phyloP scores from a whole-genome alignment of 495 filamentous ascomycete genomes.

The Xylaria acuta region DNA sequence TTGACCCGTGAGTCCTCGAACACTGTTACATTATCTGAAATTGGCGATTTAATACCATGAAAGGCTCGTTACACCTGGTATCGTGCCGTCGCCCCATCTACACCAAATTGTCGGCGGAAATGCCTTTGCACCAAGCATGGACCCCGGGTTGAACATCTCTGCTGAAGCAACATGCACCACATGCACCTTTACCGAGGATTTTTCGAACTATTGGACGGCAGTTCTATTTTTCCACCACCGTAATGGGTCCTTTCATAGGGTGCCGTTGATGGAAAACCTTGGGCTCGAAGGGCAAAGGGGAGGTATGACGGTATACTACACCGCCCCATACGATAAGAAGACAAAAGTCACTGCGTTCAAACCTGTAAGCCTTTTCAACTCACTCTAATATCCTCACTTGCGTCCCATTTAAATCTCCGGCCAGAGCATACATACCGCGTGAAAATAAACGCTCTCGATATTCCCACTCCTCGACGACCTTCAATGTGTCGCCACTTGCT shows the following conservation, averaged over 20 bases:
- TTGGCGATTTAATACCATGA: not conserved
- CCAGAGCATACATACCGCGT: not conserved
- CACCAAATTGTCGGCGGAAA: not conserved
- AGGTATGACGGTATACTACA: not conserved
- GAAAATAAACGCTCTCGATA: not conserved
- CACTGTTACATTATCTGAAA: not conserved
- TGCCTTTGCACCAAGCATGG: slow-evolving; percentile 3
- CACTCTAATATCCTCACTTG: not conserved
- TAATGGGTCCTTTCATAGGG: not conserved
- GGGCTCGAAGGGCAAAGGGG: slow-evolving; percentile 5
- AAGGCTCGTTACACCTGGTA: not conserved
- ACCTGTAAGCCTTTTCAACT: not conserved
- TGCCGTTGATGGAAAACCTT: not conserved
- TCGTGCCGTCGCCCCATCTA: not conserved
- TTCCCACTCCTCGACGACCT: not conserved
- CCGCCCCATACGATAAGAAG: not conserved
- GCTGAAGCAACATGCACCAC: not conserved
- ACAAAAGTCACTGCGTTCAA: not conserved
- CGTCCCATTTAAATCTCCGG: not conserved
- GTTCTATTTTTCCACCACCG: not conserved
- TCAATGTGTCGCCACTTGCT: not conserved
- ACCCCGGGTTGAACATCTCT: not conserved
- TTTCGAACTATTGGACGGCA: not conserved
- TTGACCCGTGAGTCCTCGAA: not conserved
- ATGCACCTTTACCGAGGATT: not conserved